A percentile compares a stretch with the other conserved stretches of the same genome.
Evolutionary conservation across 2,329 filamentous ascomycete species (phyloP).

Genomic region (Phaeosphaeria sp.): DNA sequence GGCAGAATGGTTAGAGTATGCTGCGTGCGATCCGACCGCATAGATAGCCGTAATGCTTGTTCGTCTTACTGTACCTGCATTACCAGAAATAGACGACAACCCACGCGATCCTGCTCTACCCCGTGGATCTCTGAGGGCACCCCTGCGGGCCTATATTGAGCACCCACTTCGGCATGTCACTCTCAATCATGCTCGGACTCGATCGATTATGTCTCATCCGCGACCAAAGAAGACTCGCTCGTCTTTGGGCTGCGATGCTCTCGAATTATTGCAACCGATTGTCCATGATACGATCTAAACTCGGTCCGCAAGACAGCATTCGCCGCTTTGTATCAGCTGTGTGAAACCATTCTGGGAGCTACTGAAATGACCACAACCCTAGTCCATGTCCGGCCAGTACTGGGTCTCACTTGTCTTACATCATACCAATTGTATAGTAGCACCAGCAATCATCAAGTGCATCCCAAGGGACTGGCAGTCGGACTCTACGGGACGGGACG

Average conservation of each 20-base stretch:
- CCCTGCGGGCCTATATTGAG: not conserved
- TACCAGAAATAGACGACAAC: not conserved
- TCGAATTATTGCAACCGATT: not conserved
- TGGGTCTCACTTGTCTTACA: not conserved
- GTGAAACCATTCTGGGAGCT: not conserved
- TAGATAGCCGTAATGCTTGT: not conserved
- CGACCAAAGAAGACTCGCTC: not conserved
- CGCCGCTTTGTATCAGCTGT: not conserved
- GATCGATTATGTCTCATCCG: not conserved
- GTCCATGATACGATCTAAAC: not conserved
- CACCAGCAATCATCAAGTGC: not conserved
- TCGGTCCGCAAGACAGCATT: not conserved
- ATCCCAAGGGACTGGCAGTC: constrained; percentile 3
- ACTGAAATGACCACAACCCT: not conserved
- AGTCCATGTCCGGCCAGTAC: not conserved
- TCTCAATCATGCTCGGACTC: not conserved
- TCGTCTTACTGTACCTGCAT: constrained; percentile 2
- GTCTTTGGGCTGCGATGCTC: not conserved
- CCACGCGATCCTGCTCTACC: not conserved
- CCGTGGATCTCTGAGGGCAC: not conserved
- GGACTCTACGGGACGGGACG: constrained; percentile 3
- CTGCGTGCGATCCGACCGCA: not conserved
- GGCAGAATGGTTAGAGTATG: constrained; percentile 5
- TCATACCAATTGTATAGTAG: not conserved
- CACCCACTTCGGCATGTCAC: not conserved